Evolutionary conservation across 2,329 filamentous ascomycete genomes (phyloP), one percentile per base, ranked within the genome.

Genomic region (Metarhizium humberi): DNA sequence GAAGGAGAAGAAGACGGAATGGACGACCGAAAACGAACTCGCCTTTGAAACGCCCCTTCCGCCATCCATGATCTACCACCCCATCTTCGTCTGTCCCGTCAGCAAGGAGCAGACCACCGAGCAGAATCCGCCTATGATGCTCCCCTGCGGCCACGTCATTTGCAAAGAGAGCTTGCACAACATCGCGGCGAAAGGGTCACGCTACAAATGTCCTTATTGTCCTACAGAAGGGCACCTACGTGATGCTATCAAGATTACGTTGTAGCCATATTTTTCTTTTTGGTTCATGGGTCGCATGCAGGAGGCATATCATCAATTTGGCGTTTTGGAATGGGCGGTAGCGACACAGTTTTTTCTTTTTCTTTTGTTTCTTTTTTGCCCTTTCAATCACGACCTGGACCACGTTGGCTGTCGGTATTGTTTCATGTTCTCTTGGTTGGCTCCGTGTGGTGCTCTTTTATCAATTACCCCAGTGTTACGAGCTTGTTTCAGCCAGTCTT

Each of bases 171-270:
- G 87, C 38, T 74, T 99, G 52, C 82, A 87, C 57, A 85, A 85
- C 65, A 78, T 97, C 46, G 85, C 85, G 55, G 85, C 85, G 54
- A 95, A 95, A 72, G 86, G 87, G 0, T 80, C 76, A 46, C 77
- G 87, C 57, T 95, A 95, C 78, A 99, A 99, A 71, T 99, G 94
- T 65, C 94, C 94, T 0, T 99, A 99, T 68, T 99, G 94, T 67
- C 94, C 94, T 0, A 84, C 75, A 34, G 92, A 97, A 71, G 90
- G 90, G 49, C 78, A 86, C 60, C 76, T 88, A 2, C 84, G 82
- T 61, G 90, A 96, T 54, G 90, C 91, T 6, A 80, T 77, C 62
- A 84, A 86, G 67, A 86, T 94, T 48, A 83, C 84, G 52, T 70
- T 91, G 49, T 90, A 57, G 57, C 8, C 14, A 42, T 45, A 16